These are phyloP conservation scores for Pseudogymnoascus verrucosus DNA, from an alignment of 2,329 filamentous ascomycete genomes.

Conservation along the genomic window DNA sequence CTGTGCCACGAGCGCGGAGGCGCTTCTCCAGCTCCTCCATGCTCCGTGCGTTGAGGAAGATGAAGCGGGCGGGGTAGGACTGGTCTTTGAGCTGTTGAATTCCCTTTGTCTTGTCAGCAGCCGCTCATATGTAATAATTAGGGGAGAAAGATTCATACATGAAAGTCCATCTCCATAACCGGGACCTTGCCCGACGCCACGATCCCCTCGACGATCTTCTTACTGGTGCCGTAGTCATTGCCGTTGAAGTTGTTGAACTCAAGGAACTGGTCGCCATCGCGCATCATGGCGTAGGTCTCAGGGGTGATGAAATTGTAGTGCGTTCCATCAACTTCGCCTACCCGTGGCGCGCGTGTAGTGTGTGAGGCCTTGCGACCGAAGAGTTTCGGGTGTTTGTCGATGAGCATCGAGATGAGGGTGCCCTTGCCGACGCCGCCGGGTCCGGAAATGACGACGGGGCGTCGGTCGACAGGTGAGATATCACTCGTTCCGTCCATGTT, in stretches of 20 bases:
- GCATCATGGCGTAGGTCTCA: constrained; percentile 48
- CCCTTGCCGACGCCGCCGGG: constrained; percentile 55
- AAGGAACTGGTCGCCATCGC: constrained; percentile 52
- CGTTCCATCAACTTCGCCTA: constrained; percentile 44
- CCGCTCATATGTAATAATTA: not conserved
- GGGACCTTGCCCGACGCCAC: constrained; percentile 51
- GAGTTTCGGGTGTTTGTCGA: constrained; percentile 54
- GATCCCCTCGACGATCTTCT: constrained; percentile 43
- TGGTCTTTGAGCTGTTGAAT: constrained; percentile 50
- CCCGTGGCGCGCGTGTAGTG: constrained; percentile 42
- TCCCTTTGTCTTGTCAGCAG: constrained; percentile 32
- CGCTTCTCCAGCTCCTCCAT: constrained; percentile 32
- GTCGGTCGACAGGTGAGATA: constrained; percentile 39
- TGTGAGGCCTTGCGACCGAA: constrained; percentile 53
- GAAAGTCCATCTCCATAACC: constrained; percentile 43
- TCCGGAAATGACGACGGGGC: constrained; percentile 60
- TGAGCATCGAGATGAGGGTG: constrained; percentile 53
- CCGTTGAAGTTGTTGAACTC: constrained; percentile 46
- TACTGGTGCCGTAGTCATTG: constrained; percentile 48
- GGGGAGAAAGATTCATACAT: constrained; percentile 35
- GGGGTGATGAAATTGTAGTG: constrained; percentile 49
- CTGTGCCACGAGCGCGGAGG: constrained; percentile 35
- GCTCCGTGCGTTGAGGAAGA: constrained; percentile 42
- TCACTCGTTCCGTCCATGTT: not conserved
- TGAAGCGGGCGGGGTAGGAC: constrained; percentile 45